These are phyloP conservation scores for Chloranthus sessilifolius DNA, from an alignment of 164 flowering plant species.

Conservation along the genomic window DNA sequence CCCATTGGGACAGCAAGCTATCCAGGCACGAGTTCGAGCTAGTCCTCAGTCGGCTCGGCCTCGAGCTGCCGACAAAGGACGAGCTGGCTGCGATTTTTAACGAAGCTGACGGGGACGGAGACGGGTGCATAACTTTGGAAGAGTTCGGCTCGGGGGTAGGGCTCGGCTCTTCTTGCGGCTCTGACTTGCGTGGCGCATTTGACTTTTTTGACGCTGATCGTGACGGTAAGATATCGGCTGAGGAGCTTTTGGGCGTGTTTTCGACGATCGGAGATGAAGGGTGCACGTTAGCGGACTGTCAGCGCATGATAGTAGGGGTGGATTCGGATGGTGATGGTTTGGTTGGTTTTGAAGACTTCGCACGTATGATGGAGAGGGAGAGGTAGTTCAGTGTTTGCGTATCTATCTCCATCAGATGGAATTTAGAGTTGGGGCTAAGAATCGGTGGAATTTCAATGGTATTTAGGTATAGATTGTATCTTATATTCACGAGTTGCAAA, in stretches of 20 bases:
- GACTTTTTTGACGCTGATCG: slow-evolving; percentile 66
- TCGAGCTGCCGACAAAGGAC: slow-evolving; percentile 35
- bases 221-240: slow-evolving; percentile 83
- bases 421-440: too few species aligned
- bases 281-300: slow-evolving; percentile 82
- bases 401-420: too few species aligned
- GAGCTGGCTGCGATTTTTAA: slow-evolving; percentile 43
- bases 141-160: slow-evolving; percentile 42
- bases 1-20: slow-evolving; percentile 59
- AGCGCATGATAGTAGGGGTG: slow-evolving; percentile 67
- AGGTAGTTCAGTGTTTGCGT: too few species aligned
- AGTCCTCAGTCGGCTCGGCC: slow-evolving; percentile 41
- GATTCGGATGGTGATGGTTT: slow-evolving; percentile 71
- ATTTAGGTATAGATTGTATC: too few species aligned
- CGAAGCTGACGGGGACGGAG: slow-evolving; percentile 51
- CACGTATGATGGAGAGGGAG: slow-evolving; percentile 55
- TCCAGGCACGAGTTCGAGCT: slow-evolving; percentile 39
- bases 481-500: too few species aligned
- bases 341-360: slow-evolving; percentile 84
- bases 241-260: slow-evolving; percentile 58
- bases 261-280: slow-evolving; percentile 45
- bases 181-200: slow-evolving; percentile 59
- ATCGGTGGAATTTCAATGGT: too few species aligned
- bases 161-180: slow-evolving; percentile 32
- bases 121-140: slow-evolving; percentile 53